Evolutionary conservation across 108 stramenopile genomes (phyloP).

Genomic region (Cyclotella sp.): DNA sequence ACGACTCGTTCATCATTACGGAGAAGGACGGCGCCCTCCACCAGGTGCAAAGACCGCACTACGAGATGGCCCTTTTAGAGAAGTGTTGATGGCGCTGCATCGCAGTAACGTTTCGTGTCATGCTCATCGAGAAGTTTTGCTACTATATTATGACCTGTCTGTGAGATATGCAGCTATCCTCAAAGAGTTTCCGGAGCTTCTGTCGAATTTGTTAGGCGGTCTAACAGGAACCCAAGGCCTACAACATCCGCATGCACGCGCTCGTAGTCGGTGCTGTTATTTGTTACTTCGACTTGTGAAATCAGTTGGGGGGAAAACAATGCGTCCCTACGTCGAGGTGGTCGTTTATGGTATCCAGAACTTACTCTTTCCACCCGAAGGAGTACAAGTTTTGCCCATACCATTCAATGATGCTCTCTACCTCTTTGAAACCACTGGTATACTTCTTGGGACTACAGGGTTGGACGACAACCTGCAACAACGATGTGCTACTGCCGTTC

Average conservation of each 20-base stretch:
- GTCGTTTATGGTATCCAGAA: constrained; percentile 71
- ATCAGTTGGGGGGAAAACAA: constrained; percentile 50
- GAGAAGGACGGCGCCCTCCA: constrained; percentile 77
- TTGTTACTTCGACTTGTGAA: constrained; percentile 66
- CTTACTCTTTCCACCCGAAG: constrained; percentile 57
- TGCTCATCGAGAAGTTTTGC: constrained; percentile 65
- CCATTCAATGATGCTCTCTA: constrained; percentile 70
- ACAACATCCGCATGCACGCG: constrained; percentile 61
- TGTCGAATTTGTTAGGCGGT: constrained; percentile 60
- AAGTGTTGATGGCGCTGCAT: constrained; percentile 63
- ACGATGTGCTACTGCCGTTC: constrained; percentile 61
- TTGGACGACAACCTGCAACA: constrained; percentile 59
- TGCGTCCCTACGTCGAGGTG: constrained; percentile 71
- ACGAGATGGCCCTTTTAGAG: constrained; percentile 62
- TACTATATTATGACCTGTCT: constrained; percentile 70
- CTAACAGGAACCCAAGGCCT: constrained; percentile 66
- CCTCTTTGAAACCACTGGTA: constrained; percentile 78
- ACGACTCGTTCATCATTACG: constrained; percentile 73
- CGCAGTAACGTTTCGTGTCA: constrained; percentile 65
- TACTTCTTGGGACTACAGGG: constrained; percentile 75
- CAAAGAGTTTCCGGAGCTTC: constrained; percentile 54
- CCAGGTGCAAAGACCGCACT: constrained; percentile 74
- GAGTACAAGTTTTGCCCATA: constrained; percentile 32
- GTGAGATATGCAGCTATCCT: constrained; percentile 64
- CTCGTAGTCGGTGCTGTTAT: constrained; percentile 72